Evolutionary conservation across 2,329 filamentous ascomycete genomes (phyloP).

Genomic region (Amauroascus niger): DNA sequence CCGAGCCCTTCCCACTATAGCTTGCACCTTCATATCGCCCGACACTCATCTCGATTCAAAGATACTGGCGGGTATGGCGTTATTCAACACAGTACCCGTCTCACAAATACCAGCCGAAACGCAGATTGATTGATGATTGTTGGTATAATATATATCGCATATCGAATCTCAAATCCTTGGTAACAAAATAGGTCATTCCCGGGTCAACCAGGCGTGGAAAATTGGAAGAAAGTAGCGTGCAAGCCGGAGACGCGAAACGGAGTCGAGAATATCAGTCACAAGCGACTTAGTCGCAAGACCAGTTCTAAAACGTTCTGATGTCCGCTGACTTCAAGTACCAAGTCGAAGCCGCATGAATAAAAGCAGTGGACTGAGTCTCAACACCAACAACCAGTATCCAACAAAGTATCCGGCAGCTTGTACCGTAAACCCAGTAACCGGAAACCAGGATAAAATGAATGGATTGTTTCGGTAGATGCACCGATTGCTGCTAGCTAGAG

Average conservation of each 20-base stretch:
- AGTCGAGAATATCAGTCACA: background rate
- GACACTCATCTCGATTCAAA: conserved; percentile 4
- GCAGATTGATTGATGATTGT: background rate
- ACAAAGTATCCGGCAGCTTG: too few species aligned
- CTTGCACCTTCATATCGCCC: conserved; percentile 5
- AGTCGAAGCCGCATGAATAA: background rate
- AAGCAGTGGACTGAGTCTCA: background rate
- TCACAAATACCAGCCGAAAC: conserved; percentile 1
- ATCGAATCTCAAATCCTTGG: background rate
- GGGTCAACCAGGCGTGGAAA: background rate
- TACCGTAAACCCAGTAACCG: background rate
- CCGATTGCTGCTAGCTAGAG: background rate
- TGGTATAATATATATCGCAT: conserved; percentile 4
- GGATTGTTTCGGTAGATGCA: background rate
- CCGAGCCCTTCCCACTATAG: conserved; percentile 13
- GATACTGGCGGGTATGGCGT: background rate
- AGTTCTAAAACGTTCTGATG: background rate
- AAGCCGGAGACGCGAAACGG: background rate
- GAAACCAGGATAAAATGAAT: conserved; percentile 1
- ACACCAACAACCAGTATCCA: background rate
- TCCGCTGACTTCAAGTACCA: background rate
- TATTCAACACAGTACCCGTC: background rate
- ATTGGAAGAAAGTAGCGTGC: background rate
- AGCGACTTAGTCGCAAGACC: background rate
- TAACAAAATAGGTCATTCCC: background rate